A percentile compares a stretch with the other conserved stretches of the same genome.
Conservation (phyloP, 768 basidiomycete species). For the Podaxis sp. region DNA sequence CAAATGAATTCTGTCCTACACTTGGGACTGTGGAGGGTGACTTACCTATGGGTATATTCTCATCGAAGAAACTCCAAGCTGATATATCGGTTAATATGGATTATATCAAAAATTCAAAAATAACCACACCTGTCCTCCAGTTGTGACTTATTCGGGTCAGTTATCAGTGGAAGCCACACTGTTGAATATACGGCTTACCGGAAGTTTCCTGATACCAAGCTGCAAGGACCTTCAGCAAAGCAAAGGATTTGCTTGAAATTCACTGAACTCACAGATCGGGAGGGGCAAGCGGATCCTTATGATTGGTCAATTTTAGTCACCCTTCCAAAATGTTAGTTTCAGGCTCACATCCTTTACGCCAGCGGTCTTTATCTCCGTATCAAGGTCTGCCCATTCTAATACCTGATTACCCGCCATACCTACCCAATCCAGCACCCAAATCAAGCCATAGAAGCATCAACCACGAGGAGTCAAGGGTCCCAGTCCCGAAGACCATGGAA, state of each 20-base stretch:
- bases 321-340: not conserved
- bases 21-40: not conserved
- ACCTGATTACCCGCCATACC: slow-evolving; percentile 65
- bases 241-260: not conserved
- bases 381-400: slow-evolving; percentile 57
- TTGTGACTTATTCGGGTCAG: slow-evolving; percentile 33
- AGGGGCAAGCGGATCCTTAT: slow-evolving; percentile 40
- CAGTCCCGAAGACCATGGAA: not conserved
- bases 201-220: slow-evolving; percentile 43
- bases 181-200: slow-evolving; percentile 27
- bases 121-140: slow-evolving; percentile 42
- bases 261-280: slow-evolving; percentile 37
- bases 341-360: slow-evolving; percentile 43
- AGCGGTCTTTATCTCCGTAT: slow-evolving; percentile 59
- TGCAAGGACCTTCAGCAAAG: slow-evolving; percentile 15
- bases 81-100: not conserved
- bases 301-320: not conserved
- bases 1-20: not conserved
- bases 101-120: not conserved
- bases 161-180: not conserved
- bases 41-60: slow-evolving; percentile 39
- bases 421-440: slow-evolving; percentile 13
- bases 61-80: slow-evolving; percentile 46
- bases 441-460: not conserved
- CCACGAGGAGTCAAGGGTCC: slow-evolving; percentile 1